A percentile compares a stretch with the other conserved stretches of the same genome.
Evolutionary conservation across 352 stramenopile species (phyloP).

Genomic region (Pythium scleroteichum): DNA sequence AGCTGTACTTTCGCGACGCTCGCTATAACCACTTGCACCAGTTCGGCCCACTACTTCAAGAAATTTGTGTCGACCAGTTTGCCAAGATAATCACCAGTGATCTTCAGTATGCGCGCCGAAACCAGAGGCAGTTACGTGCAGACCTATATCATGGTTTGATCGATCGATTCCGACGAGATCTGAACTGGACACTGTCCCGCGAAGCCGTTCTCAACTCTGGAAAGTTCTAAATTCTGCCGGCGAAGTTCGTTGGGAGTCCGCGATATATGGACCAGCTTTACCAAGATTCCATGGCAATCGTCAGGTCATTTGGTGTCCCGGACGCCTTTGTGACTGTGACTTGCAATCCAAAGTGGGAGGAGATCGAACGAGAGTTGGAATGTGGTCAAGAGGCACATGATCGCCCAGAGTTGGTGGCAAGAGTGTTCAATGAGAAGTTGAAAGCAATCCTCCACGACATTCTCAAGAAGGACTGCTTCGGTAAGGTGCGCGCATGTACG

Average conservation of each 20-base stretch:
- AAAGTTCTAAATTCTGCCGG: not conserved
- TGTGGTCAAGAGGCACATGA: slow-evolving; percentile 12
- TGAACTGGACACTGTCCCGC: not conserved
- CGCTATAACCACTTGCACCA: slow-evolving; percentile 1
- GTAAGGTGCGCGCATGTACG: slow-evolving; percentile 25
- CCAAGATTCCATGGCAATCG: slow-evolving; percentile 39
- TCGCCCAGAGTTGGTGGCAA: slow-evolving; percentile 28
- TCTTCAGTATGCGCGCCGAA: not conserved
- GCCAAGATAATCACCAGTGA: slow-evolving; percentile 10
- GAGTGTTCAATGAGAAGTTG: slow-evolving; percentile 31
- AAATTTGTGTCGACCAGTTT: slow-evolving; percentile 11
- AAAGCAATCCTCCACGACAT: slow-evolving; percentile 29
- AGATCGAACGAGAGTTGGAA: slow-evolving; percentile 31
- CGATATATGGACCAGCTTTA: slow-evolving; percentile 15
- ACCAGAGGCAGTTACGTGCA: slow-evolving; percentile 1
- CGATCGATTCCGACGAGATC: slow-evolving; percentile 1
- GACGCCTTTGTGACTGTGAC: slow-evolving; percentile 55
- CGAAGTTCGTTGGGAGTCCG: slow-evolving; percentile 4
- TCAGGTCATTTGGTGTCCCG: slow-evolving; percentile 28
- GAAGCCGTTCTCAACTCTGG: slow-evolving; percentile 2
- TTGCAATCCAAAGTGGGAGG: slow-evolving; percentile 43
- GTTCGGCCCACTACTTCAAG: not conserved
- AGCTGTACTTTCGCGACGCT: not conserved
- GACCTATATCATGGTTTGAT: slow-evolving; percentile 8
- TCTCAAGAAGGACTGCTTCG: slow-evolving; percentile 17